Evolutionary conservation across 1,284 basidiomycete genomes (phyloP), one percentile per base, ranked within the genome.

Genomic region (Schizophyllum amplum): DNA sequence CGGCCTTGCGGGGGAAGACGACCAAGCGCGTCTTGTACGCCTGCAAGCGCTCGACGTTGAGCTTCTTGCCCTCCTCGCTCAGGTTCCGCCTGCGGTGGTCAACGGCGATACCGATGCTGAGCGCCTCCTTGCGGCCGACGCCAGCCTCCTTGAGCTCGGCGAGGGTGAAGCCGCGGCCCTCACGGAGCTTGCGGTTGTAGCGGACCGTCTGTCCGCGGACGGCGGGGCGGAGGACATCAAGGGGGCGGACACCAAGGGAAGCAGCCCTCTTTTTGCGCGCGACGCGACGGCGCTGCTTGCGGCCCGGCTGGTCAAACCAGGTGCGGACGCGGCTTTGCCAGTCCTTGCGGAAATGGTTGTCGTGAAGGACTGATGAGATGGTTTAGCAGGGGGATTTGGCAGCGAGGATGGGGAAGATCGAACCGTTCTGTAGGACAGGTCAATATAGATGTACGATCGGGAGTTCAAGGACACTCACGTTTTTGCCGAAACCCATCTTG

Each of bases 301-400:
- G 91, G 60, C 95, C 97, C 63, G 96, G 94, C 79, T 99, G 97
- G 83, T 99, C 92, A 75, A 99, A 99, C 96, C 95, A 95, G 71
- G 92, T 96, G 76, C 89, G 90, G 69, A 97, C 93, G 67, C 87
- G 87, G 71, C 86, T 83, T 76, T 96, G 91, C 94, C 94, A 97
- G 76, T 97, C 94, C 88, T 99, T 99, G 79, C 87, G 92, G 87
- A 98, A 98, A 74, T 98, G 95, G 79, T 95, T 95, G 71, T 79
- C 82, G 77, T 85, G 93, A 74, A 94, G 90, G 78, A 92, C 91
- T 88, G 60, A 9, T 42, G 33, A 17, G 33, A 9, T 42, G 33
- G 33, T 42, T 42, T 42, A 42, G 33, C 33, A 42, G 11, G 33
- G 33, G 7, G 33, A 42, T 9, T 42, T 42, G 33, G 2, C 13